phyloP scores from a whole-genome alignment of 208 protist genomes.

The Crithidia brevicula region DNA sequence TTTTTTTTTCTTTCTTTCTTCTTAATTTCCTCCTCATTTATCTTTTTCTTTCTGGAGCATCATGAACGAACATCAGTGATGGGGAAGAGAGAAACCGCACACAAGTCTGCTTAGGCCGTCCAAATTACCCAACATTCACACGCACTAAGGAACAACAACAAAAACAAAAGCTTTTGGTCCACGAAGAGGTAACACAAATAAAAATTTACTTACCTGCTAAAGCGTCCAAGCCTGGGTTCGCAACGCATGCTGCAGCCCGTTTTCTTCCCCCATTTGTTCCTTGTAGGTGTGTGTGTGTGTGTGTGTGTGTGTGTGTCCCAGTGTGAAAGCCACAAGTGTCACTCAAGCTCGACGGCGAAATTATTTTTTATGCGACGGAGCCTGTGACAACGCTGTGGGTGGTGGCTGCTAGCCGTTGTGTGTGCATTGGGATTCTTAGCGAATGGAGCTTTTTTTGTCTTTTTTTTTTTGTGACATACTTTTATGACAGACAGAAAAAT shows the following conservation, averaged over 20 bases:
- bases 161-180: no score
- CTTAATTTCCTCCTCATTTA: no score
- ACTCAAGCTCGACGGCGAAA: background rate
- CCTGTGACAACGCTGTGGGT: background rate
- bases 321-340: background rate
- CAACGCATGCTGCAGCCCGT: background rate
- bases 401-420: no score
- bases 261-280: background rate
- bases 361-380: background rate
- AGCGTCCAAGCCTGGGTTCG: no score
- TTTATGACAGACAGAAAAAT: no score
- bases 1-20: background rate
- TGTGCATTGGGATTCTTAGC: no score
- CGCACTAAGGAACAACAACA: no score
- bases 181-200: no score
- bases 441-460: background rate
- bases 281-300: constrained; percentile 6
- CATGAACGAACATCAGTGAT: background rate
- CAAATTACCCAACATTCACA: no score
- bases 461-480: background rate
- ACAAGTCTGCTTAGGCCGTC: no score
- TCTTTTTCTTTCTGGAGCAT: background rate
- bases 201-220: no score
- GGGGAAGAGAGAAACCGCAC: no score
- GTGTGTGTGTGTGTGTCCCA: background rate